Evolutionary conservation across 1,284 basidiomycete species (phyloP).

Genomic region (Moesziomyces aphidis): DNA sequence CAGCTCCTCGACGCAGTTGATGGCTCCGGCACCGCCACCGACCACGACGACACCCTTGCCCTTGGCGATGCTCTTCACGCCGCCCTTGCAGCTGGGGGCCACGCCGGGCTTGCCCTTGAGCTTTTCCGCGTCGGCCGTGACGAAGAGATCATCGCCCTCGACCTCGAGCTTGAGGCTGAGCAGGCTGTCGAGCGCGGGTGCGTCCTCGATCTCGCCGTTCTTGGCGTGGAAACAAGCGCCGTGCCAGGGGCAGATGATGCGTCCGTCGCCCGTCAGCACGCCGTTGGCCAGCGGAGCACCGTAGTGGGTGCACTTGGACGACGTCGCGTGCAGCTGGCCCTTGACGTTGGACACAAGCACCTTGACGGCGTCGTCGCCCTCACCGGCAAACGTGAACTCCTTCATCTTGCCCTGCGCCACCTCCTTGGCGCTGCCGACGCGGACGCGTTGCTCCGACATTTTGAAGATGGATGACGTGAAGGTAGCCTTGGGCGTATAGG

Average conservation of each 20-base stretch:
- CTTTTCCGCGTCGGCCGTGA: slow-evolving; percentile 78
- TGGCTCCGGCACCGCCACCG: slow-evolving; percentile 83
- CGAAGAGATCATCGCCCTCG: slow-evolving; percentile 79
- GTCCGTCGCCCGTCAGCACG: slow-evolving; percentile 80
- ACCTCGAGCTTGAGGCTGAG: slow-evolving; percentile 81
- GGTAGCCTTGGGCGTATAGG: not conserved
- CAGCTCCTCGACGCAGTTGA: slow-evolving; percentile 84
- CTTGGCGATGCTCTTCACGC: slow-evolving; percentile 65
- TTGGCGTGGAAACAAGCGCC: slow-evolving; percentile 88
- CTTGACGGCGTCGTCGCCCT: slow-evolving; percentile 74
- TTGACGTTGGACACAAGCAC: slow-evolving; percentile 79
- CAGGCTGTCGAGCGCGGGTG: slow-evolving; percentile 85
- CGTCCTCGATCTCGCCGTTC: slow-evolving; percentile 78
- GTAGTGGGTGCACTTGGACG: slow-evolving; percentile 89
- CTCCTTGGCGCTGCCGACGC: slow-evolving; percentile 43
- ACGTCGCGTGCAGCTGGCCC: slow-evolving; percentile 77
- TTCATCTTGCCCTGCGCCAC: slow-evolving; percentile 69
- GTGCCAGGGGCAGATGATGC: slow-evolving; percentile 87
- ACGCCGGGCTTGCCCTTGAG: slow-evolving; percentile 71
- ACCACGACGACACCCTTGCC: slow-evolving; percentile 83
- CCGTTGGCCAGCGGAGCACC: slow-evolving; percentile 85
- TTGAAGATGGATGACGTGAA: slow-evolving; percentile 17
- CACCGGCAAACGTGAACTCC: slow-evolving; percentile 80
- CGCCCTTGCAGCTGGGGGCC: slow-evolving; percentile 58
- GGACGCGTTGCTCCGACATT: slow-evolving; percentile 46